These are phyloP conservation scores for Medicago truncatula DNA, from an alignment of 306 rosid genomes.

Conservation along the genomic window DNA sequence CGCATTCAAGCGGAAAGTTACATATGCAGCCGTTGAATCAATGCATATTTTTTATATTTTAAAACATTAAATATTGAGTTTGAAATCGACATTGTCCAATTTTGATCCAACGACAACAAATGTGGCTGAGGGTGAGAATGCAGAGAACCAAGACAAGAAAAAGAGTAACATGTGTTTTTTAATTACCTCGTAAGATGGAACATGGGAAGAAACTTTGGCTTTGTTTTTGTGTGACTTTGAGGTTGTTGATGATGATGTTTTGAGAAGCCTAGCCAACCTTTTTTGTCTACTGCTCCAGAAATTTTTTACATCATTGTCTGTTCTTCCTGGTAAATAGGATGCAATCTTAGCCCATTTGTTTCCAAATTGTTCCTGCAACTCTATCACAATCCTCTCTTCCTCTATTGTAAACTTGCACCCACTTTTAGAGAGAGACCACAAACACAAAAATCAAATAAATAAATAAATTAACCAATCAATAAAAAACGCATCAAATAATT, in stretches of 20 bases:
- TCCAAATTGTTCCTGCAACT: constrained; percentile 80
- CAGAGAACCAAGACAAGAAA: background rate
- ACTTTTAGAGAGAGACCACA: constrained; percentile 40
- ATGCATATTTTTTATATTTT: too few species aligned
- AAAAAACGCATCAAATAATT: constrained; percentile 11
- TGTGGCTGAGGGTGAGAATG: background rate
- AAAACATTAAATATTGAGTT: too few species aligned
- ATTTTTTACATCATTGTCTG: constrained; percentile 94
- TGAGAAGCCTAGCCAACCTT: constrained; percentile 79
- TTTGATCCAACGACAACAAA: too few species aligned
- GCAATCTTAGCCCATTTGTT: constrained; percentile 98
- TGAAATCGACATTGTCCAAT: too few species aligned
- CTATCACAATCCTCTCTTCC: constrained; percentile 90
- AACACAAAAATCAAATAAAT: background rate
- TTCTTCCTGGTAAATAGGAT: constrained; percentile 73
- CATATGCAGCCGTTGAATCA: too few species aligned
- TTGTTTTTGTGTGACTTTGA: constrained; percentile 62
- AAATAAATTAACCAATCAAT: background rate
- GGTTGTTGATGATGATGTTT: constrained; percentile 57
- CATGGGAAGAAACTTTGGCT: constrained; percentile 37
- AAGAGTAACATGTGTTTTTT: background rate
- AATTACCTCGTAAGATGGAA: constrained; percentile 55
- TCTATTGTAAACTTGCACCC: constrained; percentile 89
- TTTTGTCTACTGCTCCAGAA: constrained; percentile 97
- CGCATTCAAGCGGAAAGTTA: too few species aligned